Base-by-base conservation (phyloP, 768 basidiomycete species). In the Suillus tomentosus region DNA sequence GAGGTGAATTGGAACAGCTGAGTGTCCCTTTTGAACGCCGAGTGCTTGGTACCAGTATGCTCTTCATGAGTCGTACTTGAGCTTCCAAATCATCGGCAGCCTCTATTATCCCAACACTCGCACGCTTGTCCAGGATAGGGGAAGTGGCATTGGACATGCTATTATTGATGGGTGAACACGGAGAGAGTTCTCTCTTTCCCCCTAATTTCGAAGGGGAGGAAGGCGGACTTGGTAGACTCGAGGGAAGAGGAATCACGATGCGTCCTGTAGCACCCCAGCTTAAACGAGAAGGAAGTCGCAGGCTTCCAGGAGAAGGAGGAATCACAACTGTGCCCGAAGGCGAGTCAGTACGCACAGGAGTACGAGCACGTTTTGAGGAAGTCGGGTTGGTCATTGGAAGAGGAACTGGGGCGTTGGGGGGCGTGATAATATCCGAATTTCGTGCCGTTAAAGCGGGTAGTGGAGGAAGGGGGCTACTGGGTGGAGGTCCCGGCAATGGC, bases 231-330 rank as follows among this genome's bases (percentile, higher is more conserved):
- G 74, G 74, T 31, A 75, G 66, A 27, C 45, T 50, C 5, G 65
- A 50, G 7, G 63, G 34, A 48, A 45, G 22, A 34, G 57, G 43
- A 15, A 65, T 22, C 19, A 64, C 71, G 7, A 66, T 67, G 22
- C 72, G 72, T 10, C 72, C 70, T 14, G 66, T 48, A 48, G 65
- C 75, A 61, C 73, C 64, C 71, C 72, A 74, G 19, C 72, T 72
- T 47, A 75, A 68, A 55, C 74, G 69, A 19, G 75, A 77, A 4
- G 74, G 74, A 48, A 75, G 61, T 39, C 74, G 72, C n/a, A 75
- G 59, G n/a, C 67, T 71, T 19, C 74, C 74, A 19, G 75, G 72
- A 1, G 74, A 62, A 0, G 74, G 68, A 27, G 74, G 72, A 27
- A 24, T 10, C 24, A 40, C 39, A 24, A 24, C 22, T 22, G 48